Evolutionary conservation across 1,284 basidiomycete genomes (phyloP).

Genomic region (Meripilus lineatus): DNA sequence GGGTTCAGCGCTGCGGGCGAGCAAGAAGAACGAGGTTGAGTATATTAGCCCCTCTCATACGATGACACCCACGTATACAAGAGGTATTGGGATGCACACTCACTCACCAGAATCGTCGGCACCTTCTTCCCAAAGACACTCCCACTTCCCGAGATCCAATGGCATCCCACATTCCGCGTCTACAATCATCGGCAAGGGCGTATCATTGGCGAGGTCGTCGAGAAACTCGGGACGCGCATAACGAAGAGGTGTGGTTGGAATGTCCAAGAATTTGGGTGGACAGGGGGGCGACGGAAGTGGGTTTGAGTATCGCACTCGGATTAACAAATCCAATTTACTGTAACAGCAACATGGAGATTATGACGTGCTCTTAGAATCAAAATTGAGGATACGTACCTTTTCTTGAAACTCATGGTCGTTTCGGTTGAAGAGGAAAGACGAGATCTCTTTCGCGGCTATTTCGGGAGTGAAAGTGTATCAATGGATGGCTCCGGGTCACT

Average conservation of each 20-base stretch:
- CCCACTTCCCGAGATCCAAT: slow-evolving; percentile 78
- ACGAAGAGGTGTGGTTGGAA: slow-evolving; percentile 80
- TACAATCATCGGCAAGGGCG: slow-evolving; percentile 86
- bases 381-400: slow-evolving; percentile 13
- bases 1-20: slow-evolving; percentile 59
- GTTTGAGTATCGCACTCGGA: slow-evolving; percentile 89
- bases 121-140: slow-evolving; percentile 78
- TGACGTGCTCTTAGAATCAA: background rate
- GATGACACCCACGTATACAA: no score
- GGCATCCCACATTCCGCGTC: slow-evolving; percentile 96
- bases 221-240: slow-evolving; percentile 85
- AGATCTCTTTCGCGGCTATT: no score
- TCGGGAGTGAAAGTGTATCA: no score
- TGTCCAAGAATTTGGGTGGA: slow-evolving; percentile 88
- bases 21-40: no score
- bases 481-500: no score
- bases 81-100: background rate
- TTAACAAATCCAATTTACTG: slow-evolving; percentile 82
- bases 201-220: slow-evolving; percentile 72
- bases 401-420: slow-evolving; percentile 21
- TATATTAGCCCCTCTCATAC: background rate
- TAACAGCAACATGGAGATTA: background rate
- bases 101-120: slow-evolving; percentile 62
- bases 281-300: slow-evolving; percentile 92
- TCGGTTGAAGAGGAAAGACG: no score